phyloP scores from a whole-genome alignment of 2,329 filamentous ascomycete species.

The Exophiala bonariae region DNA sequence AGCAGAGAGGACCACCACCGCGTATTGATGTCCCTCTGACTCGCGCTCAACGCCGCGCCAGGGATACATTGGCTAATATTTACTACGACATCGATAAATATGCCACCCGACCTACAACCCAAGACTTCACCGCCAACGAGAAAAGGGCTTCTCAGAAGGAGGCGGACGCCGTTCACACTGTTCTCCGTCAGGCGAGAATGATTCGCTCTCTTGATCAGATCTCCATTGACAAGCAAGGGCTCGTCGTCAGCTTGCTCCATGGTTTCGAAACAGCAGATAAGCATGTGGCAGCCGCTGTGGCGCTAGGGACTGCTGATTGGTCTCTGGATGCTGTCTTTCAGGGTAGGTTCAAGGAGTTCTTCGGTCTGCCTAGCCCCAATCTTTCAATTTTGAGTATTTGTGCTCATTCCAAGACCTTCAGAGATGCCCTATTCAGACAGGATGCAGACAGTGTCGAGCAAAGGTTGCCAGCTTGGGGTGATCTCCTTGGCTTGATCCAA shows the following conservation, averaged over 20 bases:
- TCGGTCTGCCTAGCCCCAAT: conserved; percentile 2
- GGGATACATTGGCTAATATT: no score
- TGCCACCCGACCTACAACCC: no score
- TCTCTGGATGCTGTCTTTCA: conserved; percentile 3
- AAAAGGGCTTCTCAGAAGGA: no score
- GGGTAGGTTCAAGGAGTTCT: conserved; percentile 9
- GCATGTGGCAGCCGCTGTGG: no score
- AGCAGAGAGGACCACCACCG: no score
- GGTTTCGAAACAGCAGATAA: no score
- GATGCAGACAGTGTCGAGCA: conserved; percentile 7
- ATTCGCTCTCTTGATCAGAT: background rate
- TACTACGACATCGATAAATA: no score
- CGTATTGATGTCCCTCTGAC: no score
- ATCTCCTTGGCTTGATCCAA: conserved; percentile 7
- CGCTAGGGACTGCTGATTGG: background rate
- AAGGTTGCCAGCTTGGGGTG: conserved; percentile 4
- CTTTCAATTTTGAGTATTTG: conserved; percentile 20
- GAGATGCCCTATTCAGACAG: conserved; percentile 2
- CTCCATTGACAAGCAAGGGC: background rate
- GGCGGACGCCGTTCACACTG: background rate
- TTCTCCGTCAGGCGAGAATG: conserved; percentile 3
- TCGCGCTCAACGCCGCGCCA: no score
- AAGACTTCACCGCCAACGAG: no score
- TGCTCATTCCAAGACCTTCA: conserved; percentile 19
- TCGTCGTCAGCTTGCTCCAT: background rate